Percentiles rank a stretch among this genome's conserved stretches.
phyloP scores from a whole-genome alignment of 225 moss, liverwort and hornwort genomes.

The Physcomitrellopsis africana region DNA sequence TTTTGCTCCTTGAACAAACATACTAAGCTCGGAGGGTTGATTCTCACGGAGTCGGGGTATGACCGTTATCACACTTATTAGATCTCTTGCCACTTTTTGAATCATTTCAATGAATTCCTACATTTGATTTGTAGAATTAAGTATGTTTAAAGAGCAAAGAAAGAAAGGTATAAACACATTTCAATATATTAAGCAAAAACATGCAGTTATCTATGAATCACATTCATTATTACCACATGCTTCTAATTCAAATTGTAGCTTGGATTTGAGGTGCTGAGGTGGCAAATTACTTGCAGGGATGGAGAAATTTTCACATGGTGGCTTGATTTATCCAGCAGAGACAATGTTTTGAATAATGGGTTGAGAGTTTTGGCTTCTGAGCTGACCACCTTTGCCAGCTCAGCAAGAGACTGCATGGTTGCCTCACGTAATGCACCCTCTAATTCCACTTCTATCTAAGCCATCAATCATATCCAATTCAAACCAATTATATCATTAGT shows the following conservation, averaged over 20 bases:
- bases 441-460: slow-evolving; percentile 69
- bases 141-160: too few relatives aligned
- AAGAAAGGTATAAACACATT: too few relatives aligned
- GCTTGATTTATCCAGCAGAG: slow-evolving; percentile 69
- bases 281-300: slow-evolving; percentile 52
- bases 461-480: not conserved
- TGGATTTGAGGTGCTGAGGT: too few relatives aligned
- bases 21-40: slow-evolving; percentile 11
- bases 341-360: slow-evolving; percentile 66
- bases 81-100: slow-evolving; percentile 56
- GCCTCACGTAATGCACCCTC: slow-evolving; percentile 64
- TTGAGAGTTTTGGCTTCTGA: slow-evolving; percentile 67
- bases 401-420: slow-evolving; percentile 58
- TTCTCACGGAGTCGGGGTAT: slow-evolving; percentile 64
- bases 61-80: slow-evolving; percentile 57
- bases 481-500: too few relatives aligned
- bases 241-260: too few relatives aligned
- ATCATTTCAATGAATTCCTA: slow-evolving; percentile 68
- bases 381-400: slow-evolving; percentile 59
- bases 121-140: too few relatives aligned
- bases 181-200: too few relatives aligned
- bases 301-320: slow-evolving; percentile 71
- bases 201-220: too few relatives aligned
- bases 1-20: slow-evolving; percentile 30
- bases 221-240: too few relatives aligned